Conservation (phyloP, 2,329 filamentous ascomycete species). For the Pleoardoris graminearum region DNA sequence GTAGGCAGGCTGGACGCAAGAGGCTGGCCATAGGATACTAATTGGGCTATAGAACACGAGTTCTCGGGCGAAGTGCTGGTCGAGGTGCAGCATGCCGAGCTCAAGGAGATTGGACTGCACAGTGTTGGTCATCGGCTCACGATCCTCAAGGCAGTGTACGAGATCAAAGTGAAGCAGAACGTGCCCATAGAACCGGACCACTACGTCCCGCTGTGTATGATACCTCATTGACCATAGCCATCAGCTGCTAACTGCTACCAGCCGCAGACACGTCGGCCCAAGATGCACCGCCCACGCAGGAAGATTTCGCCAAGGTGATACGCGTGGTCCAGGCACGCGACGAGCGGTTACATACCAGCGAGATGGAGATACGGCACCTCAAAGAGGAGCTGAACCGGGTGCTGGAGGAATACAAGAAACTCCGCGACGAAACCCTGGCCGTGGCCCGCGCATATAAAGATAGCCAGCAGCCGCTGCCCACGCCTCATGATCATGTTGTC, state of each 20-base stretch:
- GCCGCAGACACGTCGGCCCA: conserved; percentile 87
- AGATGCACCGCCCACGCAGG: conserved; percentile 84
- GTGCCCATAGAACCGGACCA: conserved; percentile 89
- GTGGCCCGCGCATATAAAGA: conserved; percentile 91
- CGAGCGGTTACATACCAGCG: conserved; percentile 81
- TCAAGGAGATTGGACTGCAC: conserved; percentile 90
- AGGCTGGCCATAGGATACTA: neutral
- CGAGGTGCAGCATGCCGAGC: conserved; percentile 84
- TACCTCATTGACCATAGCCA: conserved; percentile 18
- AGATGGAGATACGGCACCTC: conserved; percentile 80
- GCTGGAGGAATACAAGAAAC: conserved; percentile 80
- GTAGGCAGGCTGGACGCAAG: conserved; percentile 56
- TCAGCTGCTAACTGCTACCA: conserved; percentile 45
- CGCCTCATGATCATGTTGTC: conserved; percentile 45
- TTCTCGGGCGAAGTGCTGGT: conserved; percentile 91
- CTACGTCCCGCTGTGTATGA: conserved; percentile 87
- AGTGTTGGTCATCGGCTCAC: conserved; percentile 94
- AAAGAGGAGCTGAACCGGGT: conserved; percentile 55
- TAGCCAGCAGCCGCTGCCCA: conserved; percentile 81
- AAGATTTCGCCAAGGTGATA: conserved; percentile 89
- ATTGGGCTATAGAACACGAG: conserved; percentile 71
- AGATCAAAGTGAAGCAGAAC: conserved; percentile 92
- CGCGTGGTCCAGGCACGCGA: conserved; percentile 88
- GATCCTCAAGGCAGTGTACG: conserved; percentile 94
- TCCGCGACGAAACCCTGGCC: conserved; percentile 89